These are phyloP conservation scores for Malus hybrid DNA, from an alignment of 331 rosid species.

Conservation along the genomic window DNA sequence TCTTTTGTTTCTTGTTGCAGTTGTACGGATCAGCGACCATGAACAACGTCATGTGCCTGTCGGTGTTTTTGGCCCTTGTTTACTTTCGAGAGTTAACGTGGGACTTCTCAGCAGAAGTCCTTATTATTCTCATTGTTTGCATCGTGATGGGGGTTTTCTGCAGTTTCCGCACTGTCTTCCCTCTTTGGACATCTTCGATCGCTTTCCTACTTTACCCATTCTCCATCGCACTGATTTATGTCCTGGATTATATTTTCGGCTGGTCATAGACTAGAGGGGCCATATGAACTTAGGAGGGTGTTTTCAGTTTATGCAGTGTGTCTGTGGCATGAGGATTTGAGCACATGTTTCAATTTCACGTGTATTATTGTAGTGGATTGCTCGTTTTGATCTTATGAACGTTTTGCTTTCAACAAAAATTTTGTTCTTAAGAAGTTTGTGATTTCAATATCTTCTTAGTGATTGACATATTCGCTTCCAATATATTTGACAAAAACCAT, in stretches of 20 bases:
- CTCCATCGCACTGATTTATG: slow-evolving; percentile 74
- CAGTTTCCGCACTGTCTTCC: slow-evolving; percentile 81
- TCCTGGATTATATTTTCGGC: slow-evolving; percentile 76
- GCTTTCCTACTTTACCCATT: slow-evolving; percentile 91
- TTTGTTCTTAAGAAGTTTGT: not conserved
- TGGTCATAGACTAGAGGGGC: slow-evolving; percentile 50
- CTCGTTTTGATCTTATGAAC: not conserved
- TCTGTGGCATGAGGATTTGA: not conserved
- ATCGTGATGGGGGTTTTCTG: slow-evolving; percentile 58
- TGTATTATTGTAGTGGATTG: not conserved
- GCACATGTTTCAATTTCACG: not conserved
- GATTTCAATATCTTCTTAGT: not conserved
- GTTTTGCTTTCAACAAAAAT: not conserved
- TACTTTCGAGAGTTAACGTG: slow-evolving; percentile 71
- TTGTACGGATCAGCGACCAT: slow-evolving; percentile 89
- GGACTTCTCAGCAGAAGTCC: slow-evolving; percentile 87
- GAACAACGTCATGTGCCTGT: slow-evolving; percentile 85
- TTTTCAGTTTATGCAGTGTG: not conserved
- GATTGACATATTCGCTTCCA: not conserved
- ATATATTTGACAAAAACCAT: not conserved
- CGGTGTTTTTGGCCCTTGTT: slow-evolving; percentile 86
- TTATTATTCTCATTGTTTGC: slow-evolving; percentile 75
- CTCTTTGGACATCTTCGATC: slow-evolving; percentile 75
- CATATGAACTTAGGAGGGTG: not conserved
- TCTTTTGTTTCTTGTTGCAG: slow-evolving; percentile 38